These are phyloP conservation scores for Cudoniella acicularis DNA, from an alignment of 495 filamentous ascomycete genomes.

Conservation along the genomic window DNA sequence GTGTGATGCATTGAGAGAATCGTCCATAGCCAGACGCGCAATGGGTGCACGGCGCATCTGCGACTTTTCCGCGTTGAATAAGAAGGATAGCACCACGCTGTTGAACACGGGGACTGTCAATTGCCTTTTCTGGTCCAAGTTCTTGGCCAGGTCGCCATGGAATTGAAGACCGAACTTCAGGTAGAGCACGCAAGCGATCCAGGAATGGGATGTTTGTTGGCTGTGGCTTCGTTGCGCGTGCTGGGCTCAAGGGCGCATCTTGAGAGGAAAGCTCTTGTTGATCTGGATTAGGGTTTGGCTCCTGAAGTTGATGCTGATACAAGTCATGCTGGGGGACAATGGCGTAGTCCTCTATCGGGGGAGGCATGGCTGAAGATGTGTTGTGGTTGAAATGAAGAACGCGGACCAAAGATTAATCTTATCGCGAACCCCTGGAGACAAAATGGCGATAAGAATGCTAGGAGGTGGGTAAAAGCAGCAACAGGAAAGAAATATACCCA, in stretches of 20 bases:
- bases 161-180: constrained; percentile 10
- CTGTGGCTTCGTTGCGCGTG: not conserved
- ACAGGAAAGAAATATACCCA: too few relatives aligned
- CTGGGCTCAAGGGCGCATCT: not conserved
- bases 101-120: constrained; percentile 11
- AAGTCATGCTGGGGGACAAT: not conserved
- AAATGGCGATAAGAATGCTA: too few relatives aligned
- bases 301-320: not conserved
- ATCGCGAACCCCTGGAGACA: too few relatives aligned
- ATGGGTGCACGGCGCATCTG: constrained; percentile 4
- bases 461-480: too few relatives aligned
- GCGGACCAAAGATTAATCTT: not conserved
- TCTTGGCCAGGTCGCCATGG: constrained; percentile 23
- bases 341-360: not conserved
- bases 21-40: constrained; percentile 19
- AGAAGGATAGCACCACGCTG: constrained; percentile 13
- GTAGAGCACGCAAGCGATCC: constrained; percentile 9
- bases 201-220: constrained; percentile 1
- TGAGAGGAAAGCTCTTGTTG: not conserved
- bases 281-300: not conserved
- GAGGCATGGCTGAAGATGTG: constrained; percentile 6
- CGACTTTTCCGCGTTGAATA: constrained; percentile 3
- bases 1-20: constrained; percentile 14
- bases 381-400: not conserved
- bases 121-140: constrained; percentile 9